Base-by-base conservation (phyloP, 345 rosid genomes). In the Sonneratia alba region DNA sequence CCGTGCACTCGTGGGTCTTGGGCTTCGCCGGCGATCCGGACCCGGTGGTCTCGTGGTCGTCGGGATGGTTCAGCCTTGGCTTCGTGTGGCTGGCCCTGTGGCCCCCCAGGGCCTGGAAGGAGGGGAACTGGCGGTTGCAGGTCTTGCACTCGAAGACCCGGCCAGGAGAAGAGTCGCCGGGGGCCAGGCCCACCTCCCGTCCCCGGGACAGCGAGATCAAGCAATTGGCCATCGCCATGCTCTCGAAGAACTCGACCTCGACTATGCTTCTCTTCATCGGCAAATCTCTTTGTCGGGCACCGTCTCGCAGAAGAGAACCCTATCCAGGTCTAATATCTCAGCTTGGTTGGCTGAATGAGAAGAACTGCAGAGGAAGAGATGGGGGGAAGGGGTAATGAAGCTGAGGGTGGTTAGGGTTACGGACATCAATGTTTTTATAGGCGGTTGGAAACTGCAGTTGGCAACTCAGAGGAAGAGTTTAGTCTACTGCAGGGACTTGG, bases 1-100 rank as follows among this genome's bases (percentile, higher is more conserved):
- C 83, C 4, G 97, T 89, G 72, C 98, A 93, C 83, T 88, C 91
- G 49, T 93, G 98, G 1, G 87, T 80, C 70, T 86, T 89, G 2
- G 85, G 78, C 75, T 88, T 88, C 3, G 53, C 59, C 13, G 86
- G 83, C 0, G 77, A 62, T 1, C 73, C 73, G 56, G 67, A 79
- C 57, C 21, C 1, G 51, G 51, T 10, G 9, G 51, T 13, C 14
- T 47, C 61, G 63, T 59, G 72, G 0, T 72, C 77, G 0, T 49
- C 75, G 13, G 76, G 70, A 0, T 55, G 71, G 45, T 6, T 57
- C 69, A 80, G 47, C 82, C 78, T 77, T 0, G 85, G 88, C 79
- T 84, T 89, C 84, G 85, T 89, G 77, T 89, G 93, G 70, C 93
- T 89, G 1, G 91, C 93, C 4, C 91, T 74, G 72, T 87, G 93